Conservation (phyloP, 805 yeast genomes). For the Nakazawaea wickerhamii region DNA sequence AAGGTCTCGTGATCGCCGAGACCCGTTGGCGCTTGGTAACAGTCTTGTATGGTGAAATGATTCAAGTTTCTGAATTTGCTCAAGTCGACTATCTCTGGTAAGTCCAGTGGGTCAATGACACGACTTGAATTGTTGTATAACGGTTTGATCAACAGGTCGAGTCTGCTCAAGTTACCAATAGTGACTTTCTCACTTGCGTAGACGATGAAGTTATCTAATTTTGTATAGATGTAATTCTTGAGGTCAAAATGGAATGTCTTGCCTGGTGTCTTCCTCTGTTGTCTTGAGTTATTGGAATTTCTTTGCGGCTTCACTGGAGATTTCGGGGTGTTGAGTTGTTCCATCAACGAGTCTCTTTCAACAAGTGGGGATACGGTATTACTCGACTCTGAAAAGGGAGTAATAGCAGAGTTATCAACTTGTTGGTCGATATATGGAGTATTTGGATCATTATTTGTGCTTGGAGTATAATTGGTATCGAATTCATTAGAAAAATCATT, state of each 20-base stretch:
- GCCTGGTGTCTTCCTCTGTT: not conserved
- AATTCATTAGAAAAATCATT: too few species aligned
- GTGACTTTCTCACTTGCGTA: not conserved
- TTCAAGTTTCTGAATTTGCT: not conserved
- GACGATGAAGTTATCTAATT: not conserved
- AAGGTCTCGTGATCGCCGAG: not conserved
- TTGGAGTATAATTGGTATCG: too few species aligned
- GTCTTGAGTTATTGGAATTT: not conserved
- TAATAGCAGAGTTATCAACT: too few species aligned
- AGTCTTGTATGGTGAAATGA: constrained; percentile 1
- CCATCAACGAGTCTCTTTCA: too few species aligned
- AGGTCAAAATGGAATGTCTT: not conserved
- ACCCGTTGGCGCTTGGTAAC: not conserved
- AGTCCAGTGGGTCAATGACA: not conserved
- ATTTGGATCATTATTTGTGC: too few species aligned
- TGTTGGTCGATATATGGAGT: too few species aligned
- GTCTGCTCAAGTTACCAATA: not conserved
- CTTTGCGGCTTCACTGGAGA: too few species aligned
- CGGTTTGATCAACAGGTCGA: not conserved
- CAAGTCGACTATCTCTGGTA: not conserved
- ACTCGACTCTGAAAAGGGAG: too few species aligned
- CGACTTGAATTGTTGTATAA: not conserved
- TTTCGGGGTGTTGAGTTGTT: too few species aligned
- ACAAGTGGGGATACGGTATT: too few species aligned
- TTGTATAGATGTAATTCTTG: not conserved